phyloP scores from a whole-genome alignment of 2,329 filamentous ascomycete species.

The Ilyonectria robusta region DNA sequence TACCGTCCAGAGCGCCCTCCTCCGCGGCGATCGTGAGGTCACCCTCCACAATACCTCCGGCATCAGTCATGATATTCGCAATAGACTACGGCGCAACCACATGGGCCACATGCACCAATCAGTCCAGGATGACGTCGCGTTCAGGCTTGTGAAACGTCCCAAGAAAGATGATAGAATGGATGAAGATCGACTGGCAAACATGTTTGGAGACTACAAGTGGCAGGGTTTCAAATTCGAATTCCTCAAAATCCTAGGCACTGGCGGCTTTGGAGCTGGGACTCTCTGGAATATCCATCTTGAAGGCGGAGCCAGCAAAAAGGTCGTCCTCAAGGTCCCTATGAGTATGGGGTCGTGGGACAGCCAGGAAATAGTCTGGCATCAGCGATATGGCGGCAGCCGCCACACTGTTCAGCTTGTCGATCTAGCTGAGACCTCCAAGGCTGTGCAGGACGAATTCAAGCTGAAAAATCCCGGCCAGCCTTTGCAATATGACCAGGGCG shows the following conservation, averaged over 20 bases:
- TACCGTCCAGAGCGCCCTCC: constrained; percentile 36
- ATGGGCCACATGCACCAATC: background rate
- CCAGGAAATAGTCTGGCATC: constrained; percentile 44
- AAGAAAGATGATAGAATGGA: background rate
- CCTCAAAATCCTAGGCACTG: constrained; percentile 45
- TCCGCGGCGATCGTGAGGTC: constrained; percentile 38
- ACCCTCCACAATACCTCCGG: constrained; percentile 14
- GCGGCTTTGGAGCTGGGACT: constrained; percentile 46
- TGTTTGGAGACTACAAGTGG: constrained; percentile 24
- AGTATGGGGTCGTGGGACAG: constrained; percentile 1
- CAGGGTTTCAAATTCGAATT: constrained; percentile 44
- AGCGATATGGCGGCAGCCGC: constrained; percentile 45
- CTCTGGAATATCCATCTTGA: constrained; percentile 45
- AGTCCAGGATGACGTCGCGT: background rate
- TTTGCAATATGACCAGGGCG: constrained; percentile 5
- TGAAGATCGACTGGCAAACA: background rate
- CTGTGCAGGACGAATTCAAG: constrained; percentile 23
- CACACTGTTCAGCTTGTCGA: constrained; percentile 49
- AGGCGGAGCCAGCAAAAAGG: constrained; percentile 32
- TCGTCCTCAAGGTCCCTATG: constrained; percentile 48
- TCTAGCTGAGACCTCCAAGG: constrained; percentile 30
- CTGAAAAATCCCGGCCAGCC: background rate
- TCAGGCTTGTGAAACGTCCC: background rate
- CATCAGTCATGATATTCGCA: background rate
- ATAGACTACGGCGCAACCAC: background rate